Conservation (phyloP, 352 stramenopile species). For the Phytophthora kernoviae region DNA sequence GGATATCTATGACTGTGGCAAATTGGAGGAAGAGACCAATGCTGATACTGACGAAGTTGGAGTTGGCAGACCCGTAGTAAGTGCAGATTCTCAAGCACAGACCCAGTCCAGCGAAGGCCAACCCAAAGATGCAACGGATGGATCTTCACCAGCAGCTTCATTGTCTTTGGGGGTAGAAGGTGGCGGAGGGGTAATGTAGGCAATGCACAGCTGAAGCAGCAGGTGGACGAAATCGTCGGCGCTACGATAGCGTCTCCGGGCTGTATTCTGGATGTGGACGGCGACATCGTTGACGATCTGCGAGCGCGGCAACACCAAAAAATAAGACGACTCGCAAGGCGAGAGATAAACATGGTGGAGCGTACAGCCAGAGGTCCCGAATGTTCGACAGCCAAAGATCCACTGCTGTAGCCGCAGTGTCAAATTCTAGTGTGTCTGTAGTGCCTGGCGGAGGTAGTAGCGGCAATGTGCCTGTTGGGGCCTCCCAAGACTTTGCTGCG, state of each 20-base stretch:
- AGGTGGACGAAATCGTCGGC: slow-evolving; percentile 83
- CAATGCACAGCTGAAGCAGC: slow-evolving; percentile 65
- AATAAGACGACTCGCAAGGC: slow-evolving; percentile 24
- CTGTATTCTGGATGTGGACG: slow-evolving; percentile 79
- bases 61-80: slow-evolving; percentile 1
- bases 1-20: slow-evolving; percentile 84
- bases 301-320: slow-evolving; percentile 52
- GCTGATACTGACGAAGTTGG: slow-evolving; percentile 31
- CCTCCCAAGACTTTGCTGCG: slow-evolving; percentile 50
- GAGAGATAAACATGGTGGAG: slow-evolving; percentile 17
- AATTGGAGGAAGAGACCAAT: slow-evolving; percentile 32
- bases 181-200: slow-evolving; percentile 35
- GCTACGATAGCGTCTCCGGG: slow-evolving; percentile 76
- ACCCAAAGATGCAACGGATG: slow-evolving; percentile 15
- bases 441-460: slow-evolving; percentile 45
- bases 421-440: slow-evolving; percentile 55
- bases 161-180: slow-evolving; percentile 14
- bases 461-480: slow-evolving; percentile 51
- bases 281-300: slow-evolving; percentile 79
- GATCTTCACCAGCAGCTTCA: slow-evolving; percentile 3
- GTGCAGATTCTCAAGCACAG: slow-evolving; percentile 2
- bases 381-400: slow-evolving; percentile 50
- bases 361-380: slow-evolving; percentile 51
- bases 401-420: slow-evolving; percentile 20
- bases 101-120: slow-evolving; percentile 22